Conservation (phyloP, 176 grass and related monocot genomes). For the Eremochloa ophiuroides region DNA sequence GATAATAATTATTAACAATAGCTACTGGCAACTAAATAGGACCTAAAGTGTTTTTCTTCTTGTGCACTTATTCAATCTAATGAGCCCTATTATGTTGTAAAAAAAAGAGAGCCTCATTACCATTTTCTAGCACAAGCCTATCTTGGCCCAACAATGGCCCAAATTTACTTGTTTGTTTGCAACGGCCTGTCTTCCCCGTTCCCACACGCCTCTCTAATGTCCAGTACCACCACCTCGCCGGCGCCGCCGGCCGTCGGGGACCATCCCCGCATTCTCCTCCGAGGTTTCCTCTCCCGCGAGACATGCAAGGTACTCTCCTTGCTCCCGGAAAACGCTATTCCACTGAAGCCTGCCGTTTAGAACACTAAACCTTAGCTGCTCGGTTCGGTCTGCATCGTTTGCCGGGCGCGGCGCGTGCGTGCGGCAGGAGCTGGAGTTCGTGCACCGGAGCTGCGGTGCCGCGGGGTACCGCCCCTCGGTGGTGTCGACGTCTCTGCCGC, state of each 20-base stretch:
- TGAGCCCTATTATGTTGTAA: too few relatives aligned
- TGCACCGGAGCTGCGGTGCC: constrained; percentile 71
- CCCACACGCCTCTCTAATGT: background rate
- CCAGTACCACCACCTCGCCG: background rate
- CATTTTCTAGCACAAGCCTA: too few relatives aligned
- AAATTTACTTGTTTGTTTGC: too few relatives aligned
- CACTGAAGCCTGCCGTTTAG: background rate
- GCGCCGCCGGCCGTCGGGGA: constrained; percentile 17
- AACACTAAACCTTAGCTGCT: constrained; percentile 8
- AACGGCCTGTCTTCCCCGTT: background rate
- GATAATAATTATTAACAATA: too few relatives aligned
- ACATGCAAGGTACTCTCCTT: constrained; percentile 61
- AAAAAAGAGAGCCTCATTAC: too few relatives aligned
- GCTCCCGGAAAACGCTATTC: background rate
- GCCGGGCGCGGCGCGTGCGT: background rate
- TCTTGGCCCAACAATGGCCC: too few relatives aligned
- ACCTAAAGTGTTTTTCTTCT: too few relatives aligned
- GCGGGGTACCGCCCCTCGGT: constrained; percentile 74
- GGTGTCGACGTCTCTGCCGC: constrained; percentile 68
- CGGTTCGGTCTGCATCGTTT: background rate
- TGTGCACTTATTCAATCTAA: too few relatives aligned
- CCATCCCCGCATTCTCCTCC: constrained; percentile 47
- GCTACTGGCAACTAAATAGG: too few relatives aligned
- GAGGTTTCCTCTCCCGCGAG: constrained; percentile 51
- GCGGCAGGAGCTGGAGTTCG: constrained; percentile 80